Evolutionary conservation across 768 basidiomycete species (phyloP).

Genomic region (Asterophora lycoperdoides): DNA sequence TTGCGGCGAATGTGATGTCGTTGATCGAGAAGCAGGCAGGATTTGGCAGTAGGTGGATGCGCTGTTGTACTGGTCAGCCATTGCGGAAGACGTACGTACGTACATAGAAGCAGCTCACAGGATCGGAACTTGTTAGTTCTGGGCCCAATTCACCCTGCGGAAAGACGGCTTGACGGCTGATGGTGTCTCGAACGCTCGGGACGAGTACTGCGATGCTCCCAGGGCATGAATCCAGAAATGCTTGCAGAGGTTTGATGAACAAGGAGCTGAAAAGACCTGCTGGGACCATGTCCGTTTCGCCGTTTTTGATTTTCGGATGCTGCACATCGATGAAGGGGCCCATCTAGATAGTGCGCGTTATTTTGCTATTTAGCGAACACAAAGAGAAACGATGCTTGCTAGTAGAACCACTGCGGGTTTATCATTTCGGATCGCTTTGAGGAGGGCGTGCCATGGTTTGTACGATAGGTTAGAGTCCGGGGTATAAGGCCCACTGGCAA

Average conservation of each 20-base stretch:
- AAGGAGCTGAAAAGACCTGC: conserved; percentile 62
- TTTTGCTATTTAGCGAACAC: not conserved
- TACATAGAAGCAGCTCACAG: conserved; percentile 37
- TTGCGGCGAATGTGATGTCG: conserved; percentile 71
- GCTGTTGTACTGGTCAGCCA: conserved; percentile 36
- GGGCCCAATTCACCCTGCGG: conserved; percentile 69
- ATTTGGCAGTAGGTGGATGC: conserved; percentile 79
- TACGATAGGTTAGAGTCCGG: conserved; percentile 72
- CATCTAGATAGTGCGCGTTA: conserved; percentile 42
- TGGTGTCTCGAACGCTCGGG: conserved; percentile 78
- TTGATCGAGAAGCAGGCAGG: conserved; percentile 85
- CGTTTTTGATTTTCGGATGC: conserved; percentile 71
- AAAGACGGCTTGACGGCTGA: conserved; percentile 76
- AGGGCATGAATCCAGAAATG: conserved; percentile 58
- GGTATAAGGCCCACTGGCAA: conserved; percentile 88
- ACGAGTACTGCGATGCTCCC: conserved; percentile 72
- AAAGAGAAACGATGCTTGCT: conserved; percentile 35
- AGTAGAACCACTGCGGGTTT: conserved; percentile 79
- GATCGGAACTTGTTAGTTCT: conserved; percentile 39
- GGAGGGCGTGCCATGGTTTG: conserved; percentile 61
- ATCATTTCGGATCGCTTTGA: conserved; percentile 53
- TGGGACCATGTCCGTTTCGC: conserved; percentile 66
- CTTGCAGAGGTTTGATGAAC: conserved; percentile 53
- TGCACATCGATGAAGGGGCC: conserved; percentile 87
- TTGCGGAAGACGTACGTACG: not conserved